Conservation (phyloP, 1,284 basidiomycete species). For the Trametes polyzona region DNA sequence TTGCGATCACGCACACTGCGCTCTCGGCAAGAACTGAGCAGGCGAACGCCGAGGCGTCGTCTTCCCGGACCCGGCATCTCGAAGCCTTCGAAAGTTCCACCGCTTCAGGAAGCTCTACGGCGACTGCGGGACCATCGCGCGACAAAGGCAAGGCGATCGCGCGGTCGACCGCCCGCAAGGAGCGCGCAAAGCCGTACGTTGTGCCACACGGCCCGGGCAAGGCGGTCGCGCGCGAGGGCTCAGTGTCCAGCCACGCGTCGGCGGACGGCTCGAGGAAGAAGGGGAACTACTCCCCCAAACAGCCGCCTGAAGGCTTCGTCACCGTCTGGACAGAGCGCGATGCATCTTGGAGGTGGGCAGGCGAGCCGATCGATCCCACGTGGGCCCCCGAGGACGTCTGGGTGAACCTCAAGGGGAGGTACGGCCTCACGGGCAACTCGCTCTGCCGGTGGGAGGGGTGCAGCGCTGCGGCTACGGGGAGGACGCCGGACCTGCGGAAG, state of each 20-base stretch:
- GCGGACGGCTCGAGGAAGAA: neutral
- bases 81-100: too few relatives aligned
- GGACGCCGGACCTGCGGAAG: conserved; percentile 8
- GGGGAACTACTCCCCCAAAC: neutral
- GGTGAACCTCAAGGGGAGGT: conserved; percentile 9
- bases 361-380: neutral
- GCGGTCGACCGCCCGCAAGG: neutral
- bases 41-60: neutral
- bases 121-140: neutral
- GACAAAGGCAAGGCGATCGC: neutral
- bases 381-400: conserved; percentile 11
- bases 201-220: too few relatives aligned
- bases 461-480: conserved; percentile 1
- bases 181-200: neutral
- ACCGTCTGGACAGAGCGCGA: neutral
- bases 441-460: conserved; percentile 14
- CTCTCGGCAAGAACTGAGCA: too few relatives aligned
- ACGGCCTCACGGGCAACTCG: neutral
- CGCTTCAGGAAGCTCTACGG: neutral
- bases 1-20: too few relatives aligned
- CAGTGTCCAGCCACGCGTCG: neutral
- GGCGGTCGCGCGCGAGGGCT: neutral
- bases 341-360: conserved; percentile 2
- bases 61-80: too few relatives aligned
- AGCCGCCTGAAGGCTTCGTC: neutral